Evolutionary conservation across 2,329 filamentous ascomycete genomes (phyloP).

Genomic region (Parastagonospora avenae): DNA sequence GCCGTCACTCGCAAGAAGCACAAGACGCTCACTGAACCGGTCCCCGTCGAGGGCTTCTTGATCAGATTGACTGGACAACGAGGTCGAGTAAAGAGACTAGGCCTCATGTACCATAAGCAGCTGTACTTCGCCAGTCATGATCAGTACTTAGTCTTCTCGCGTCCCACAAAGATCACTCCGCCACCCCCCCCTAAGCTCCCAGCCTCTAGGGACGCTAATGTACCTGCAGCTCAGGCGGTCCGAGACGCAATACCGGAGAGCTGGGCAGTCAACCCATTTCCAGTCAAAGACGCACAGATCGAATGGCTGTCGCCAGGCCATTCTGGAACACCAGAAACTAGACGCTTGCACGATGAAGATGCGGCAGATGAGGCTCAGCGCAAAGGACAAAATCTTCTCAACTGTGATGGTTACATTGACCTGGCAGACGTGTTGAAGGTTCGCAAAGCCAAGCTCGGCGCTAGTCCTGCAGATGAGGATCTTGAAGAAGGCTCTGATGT

Average conservation of each 20-base stretch:
- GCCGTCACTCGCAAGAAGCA: constrained; percentile 48
- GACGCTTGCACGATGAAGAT: constrained; percentile 60
- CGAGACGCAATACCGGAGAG: constrained; percentile 63
- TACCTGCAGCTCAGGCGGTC: constrained; percentile 62
- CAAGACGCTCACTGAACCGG: constrained; percentile 60
- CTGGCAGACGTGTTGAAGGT: constrained; percentile 63
- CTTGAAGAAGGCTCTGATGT: constrained; percentile 60
- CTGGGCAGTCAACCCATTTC: constrained; percentile 67
- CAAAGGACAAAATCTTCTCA: constrained; percentile 62
- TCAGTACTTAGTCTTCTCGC: constrained; percentile 66
- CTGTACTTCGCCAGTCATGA: constrained; percentile 70
- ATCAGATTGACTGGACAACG: constrained; percentile 68
- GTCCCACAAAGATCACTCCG: constrained; percentile 62
- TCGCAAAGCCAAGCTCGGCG: constrained; percentile 60
- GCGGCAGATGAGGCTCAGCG: constrained; percentile 65
- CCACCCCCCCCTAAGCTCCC: constrained; percentile 63
- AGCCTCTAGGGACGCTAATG: constrained; percentile 47
- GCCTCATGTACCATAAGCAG: constrained; percentile 67
- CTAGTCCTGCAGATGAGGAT: constrained; percentile 57
- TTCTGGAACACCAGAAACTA: constrained; percentile 49
- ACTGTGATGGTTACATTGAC: constrained; percentile 69
- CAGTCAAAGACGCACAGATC: constrained; percentile 58
- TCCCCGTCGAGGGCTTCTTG: constrained; percentile 69
- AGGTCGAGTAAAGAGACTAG: constrained; percentile 62
- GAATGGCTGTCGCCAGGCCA: constrained; percentile 59